Evolutionary conservation across 345 rosid genomes (phyloP), one percentile per base, ranked within the genome.

Genomic region (rapeseed (Brassica napus)): DNA sequence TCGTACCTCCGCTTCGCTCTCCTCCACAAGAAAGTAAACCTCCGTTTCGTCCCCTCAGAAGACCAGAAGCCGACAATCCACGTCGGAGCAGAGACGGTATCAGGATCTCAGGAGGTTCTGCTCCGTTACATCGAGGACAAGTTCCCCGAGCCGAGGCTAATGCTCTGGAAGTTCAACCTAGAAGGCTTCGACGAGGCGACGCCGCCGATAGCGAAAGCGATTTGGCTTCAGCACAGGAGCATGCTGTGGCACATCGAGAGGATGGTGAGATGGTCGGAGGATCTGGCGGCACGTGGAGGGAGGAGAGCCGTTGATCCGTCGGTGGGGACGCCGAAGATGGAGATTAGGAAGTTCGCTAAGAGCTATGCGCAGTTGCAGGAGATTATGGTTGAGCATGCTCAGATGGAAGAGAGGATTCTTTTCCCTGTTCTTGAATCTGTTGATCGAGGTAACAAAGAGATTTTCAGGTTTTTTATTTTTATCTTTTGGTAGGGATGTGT

Each of bases 351-450:
- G 73, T 89, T 91, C 6, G 86, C 73, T 1, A 84, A 83, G 81
- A 85, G 87, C 65, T 89, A 89, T 24, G 69, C 87, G 0, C 79
- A 79, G 83, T 34, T 91, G 72, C 84, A 85, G 57, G 96, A 91
- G 81, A 6, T 91, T 34, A 80, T 91, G 96, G 21, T 91, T 11
- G 96, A 91, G 47, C 93, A 91, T 73, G 96, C 93, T 72, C 96
- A 86, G 62, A 89, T 91, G 96, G 96, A 91, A 83, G 96, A 91
- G 87, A 84, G 84, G 74, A 77, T 88, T 39, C 77, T 91, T 23
- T 91, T 91, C 65, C 96, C 93, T 9, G 35, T 88, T n/a, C 82
- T 91, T 3, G 89, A 88, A 69, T 74, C 58, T 69, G 90, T 90
- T 70, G 96, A 91, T 76, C 75, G 85, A 87, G 96, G 96, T 91